Evolutionary conservation across 2,329 filamentous ascomycete genomes (phyloP).

Genomic region (Sporothrix pallida): DNA sequence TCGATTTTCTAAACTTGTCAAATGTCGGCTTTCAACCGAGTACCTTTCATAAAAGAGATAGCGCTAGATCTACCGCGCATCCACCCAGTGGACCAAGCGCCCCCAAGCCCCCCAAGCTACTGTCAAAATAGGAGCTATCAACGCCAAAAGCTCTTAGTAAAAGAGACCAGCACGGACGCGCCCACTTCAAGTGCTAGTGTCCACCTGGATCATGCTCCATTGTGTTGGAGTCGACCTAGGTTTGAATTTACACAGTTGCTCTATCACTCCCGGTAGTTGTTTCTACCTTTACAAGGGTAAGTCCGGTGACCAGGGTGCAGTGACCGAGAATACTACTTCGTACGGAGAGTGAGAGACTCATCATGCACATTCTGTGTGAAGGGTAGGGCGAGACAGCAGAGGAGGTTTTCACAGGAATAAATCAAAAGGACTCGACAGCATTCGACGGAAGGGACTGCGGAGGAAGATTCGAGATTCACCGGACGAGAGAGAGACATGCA

Average conservation of each 20-base stretch:
- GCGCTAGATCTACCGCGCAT: not conserved
- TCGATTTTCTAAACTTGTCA: no score
- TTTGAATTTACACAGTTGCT: not conserved
- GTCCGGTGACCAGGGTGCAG: not conserved
- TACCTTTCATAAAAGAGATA: not conserved
- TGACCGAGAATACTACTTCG: not conserved
- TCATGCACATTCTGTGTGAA: constrained; percentile 3
- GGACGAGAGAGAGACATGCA: constrained; percentile 18
- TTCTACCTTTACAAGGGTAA: not conserved
- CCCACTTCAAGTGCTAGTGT: not conserved
- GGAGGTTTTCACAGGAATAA: not conserved
- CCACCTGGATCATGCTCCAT: not conserved
- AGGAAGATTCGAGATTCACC: not conserved
- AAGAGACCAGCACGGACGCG: constrained; percentile 5
- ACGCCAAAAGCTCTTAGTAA: not conserved
- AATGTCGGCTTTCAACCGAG: no score
- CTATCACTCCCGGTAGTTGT: not conserved
- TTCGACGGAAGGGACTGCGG: not conserved
- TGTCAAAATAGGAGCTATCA: not conserved
- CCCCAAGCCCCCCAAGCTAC: not conserved
- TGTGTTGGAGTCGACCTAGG: not conserved
- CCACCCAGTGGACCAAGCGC: not conserved
- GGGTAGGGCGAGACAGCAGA: not conserved
- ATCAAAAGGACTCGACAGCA: not conserved
- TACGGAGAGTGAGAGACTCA: no score